These are phyloP conservation scores for Irpex sp. DNA, from an alignment of 1,284 basidiomycete genomes.

Conservation along the genomic window DNA sequence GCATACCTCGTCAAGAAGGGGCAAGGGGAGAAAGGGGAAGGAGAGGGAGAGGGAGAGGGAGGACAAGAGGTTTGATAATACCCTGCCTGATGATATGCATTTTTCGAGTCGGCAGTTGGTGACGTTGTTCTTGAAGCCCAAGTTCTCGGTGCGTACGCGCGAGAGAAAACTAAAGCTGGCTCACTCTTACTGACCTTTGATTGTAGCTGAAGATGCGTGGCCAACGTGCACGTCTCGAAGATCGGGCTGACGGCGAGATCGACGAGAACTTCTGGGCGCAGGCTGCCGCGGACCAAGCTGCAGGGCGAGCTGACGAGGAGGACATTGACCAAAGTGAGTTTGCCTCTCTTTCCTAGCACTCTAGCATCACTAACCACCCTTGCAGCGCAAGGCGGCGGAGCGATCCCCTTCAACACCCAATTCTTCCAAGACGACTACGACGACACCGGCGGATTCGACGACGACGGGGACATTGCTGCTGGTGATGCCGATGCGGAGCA, in stretches of 20 bases:
- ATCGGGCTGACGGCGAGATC: slow-evolving; percentile 75
- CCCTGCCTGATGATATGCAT: slow-evolving; percentile 96
- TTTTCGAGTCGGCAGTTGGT: slow-evolving; percentile 90
- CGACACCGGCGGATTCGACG: slow-evolving; percentile 76
- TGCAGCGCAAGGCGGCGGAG: slow-evolving; percentile 44
- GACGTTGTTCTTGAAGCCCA: slow-evolving; percentile 93
- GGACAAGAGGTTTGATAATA: slow-evolving; percentile 74
- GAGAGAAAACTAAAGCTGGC: neutral
- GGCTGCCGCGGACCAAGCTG: slow-evolving; percentile 79
- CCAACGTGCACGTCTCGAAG: slow-evolving; percentile 52
- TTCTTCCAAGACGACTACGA: slow-evolving; percentile 96
- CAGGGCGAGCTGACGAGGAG: slow-evolving; percentile 39
- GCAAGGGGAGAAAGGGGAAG: slow-evolving; percentile 48
- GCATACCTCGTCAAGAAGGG: slow-evolving; percentile 35
- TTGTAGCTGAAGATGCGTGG: slow-evolving; percentile 81
- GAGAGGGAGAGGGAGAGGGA: slow-evolving; percentile 25
- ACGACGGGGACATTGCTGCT: slow-evolving; percentile 54
- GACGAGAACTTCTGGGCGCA: slow-evolving; percentile 96
- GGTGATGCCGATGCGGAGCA: slow-evolving; percentile 66
- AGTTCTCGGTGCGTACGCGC: slow-evolving; percentile 65
- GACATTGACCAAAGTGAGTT: slow-evolving; percentile 59
- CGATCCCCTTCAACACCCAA: slow-evolving; percentile 88
- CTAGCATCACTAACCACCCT: neutral
- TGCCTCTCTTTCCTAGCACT: neutral
- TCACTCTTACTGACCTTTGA: too few species aligned